phyloP scores from a whole-genome alignment of 345 rosid genomes.

The Euphorbia tirucalli region DNA sequence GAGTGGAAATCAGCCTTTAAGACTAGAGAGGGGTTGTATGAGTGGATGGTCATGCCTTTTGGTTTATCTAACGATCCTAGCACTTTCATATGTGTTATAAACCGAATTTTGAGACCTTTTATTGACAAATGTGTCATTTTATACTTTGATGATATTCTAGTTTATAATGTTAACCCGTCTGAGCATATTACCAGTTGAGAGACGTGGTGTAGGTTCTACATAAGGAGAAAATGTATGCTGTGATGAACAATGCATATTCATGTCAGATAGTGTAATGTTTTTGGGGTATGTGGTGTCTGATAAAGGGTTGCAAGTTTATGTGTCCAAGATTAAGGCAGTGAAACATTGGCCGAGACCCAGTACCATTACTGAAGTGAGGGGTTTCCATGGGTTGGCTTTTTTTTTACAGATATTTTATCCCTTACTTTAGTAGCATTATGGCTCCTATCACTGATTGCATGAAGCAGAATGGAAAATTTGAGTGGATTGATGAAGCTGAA shows the following conservation, averaged over 20 bases:
- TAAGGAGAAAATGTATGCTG: background rate
- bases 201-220: background rate
- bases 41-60: too few species aligned
- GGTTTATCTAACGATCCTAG: too few species aligned
- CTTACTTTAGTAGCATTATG: background rate
- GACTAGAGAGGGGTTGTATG: too few species aligned
- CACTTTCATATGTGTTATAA: too few species aligned
- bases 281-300: background rate
- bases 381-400: background rate
- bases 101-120: too few species aligned
- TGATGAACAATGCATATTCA: background rate
- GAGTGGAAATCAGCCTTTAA: background rate
- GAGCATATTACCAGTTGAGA: background rate
- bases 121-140: too few species aligned
- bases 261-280: background rate
- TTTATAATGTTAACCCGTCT: too few species aligned
- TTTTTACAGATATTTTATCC: background rate
- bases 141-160: too few species aligned
- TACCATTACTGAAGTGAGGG: background rate
- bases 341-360: background rate
- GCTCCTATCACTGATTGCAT: background rate
- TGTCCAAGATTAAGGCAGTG: background rate
- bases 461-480: too few species aligned
- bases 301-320: background rate
- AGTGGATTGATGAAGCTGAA: too few species aligned